These are phyloP conservation scores for Chytriomyces sp. DNA, from an alignment of 192 early-diverging fungal species.

Conservation along the genomic window DNA sequence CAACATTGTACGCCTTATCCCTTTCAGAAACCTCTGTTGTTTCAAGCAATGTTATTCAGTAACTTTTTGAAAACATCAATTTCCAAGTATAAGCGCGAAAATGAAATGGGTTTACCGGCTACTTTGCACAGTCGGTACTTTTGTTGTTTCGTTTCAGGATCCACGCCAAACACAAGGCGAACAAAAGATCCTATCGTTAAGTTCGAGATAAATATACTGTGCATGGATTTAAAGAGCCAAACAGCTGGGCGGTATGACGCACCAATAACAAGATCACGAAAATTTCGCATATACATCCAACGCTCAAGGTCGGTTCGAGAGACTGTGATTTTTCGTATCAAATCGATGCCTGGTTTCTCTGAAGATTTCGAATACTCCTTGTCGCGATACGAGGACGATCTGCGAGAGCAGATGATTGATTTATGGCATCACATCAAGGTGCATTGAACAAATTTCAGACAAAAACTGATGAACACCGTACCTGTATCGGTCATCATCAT, in stretches of 20 bases:
- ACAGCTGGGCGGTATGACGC: not conserved
- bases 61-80: not conserved
- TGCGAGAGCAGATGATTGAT: too few species aligned
- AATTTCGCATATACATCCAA: slow-evolving; percentile 12
- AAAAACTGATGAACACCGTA: too few species aligned
- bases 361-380: not conserved
- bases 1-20: slow-evolving; percentile 65
- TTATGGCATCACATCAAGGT: too few species aligned
- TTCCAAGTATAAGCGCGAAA: not conserved
- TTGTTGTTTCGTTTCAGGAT: slow-evolving; percentile 24
- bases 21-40: slow-evolving; percentile 15
- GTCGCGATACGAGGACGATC: not conserved
- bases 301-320: slow-evolving; percentile 6
- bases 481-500: slow-evolving; percentile 3
- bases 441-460: too few species aligned
- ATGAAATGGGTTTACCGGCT: not conserved
- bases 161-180: slow-evolving; percentile 15
- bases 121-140: slow-evolving; percentile 19
- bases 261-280: not conserved
- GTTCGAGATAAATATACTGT: not conserved
- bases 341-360: not conserved
- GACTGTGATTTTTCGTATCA: not conserved
- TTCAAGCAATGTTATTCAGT: not conserved
- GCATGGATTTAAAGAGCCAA: not conserved
- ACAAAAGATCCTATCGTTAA: not conserved